A percentile compares a stretch with the other conserved stretches of the same genome.
These are phyloP conservation scores for Anthracocystis panici-leucophaei DNA, from an alignment of 1,284 basidiomycete species.

Conservation along the genomic window DNA sequence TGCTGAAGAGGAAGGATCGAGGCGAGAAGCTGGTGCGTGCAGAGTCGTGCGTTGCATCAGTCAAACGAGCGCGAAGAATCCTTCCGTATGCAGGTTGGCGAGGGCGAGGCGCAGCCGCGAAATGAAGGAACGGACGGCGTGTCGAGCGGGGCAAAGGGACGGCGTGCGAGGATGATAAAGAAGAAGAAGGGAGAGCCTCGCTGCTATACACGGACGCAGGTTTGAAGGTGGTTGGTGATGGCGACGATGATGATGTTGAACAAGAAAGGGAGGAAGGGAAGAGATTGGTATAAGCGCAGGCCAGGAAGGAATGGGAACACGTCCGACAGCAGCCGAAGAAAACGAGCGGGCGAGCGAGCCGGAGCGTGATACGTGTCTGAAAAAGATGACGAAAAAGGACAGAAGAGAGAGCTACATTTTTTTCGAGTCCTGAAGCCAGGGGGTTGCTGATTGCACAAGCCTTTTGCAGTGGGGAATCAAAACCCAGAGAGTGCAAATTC, in stretches of 20 bases:
- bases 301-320: not conserved
- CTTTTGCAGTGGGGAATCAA: no score
- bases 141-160: not conserved
- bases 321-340: not conserved
- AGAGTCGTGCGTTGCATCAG: not conserved
- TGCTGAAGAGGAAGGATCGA: not conserved
- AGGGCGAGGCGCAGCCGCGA: no score
- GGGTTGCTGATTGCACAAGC: no score
- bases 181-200: not conserved
- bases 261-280: not conserved
- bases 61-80: not conserved
- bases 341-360: slow-evolving; percentile 1
- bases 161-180: not conserved
- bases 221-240: not conserved
- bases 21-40: not conserved
- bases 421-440: no score
- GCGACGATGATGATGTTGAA: slow-evolving; percentile 3
- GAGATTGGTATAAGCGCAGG: not conserved
- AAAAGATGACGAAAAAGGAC: slow-evolving; percentile 7
- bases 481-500: no score
- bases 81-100: not conserved
- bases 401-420: not conserved
- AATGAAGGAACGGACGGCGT: not conserved
- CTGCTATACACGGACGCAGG: not conserved
- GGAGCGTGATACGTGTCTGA: slow-evolving; percentile 9